Evolutionary conservation across 345 rosid species (phyloP).

Genomic region (Leavenworthia alabamica): DNA sequence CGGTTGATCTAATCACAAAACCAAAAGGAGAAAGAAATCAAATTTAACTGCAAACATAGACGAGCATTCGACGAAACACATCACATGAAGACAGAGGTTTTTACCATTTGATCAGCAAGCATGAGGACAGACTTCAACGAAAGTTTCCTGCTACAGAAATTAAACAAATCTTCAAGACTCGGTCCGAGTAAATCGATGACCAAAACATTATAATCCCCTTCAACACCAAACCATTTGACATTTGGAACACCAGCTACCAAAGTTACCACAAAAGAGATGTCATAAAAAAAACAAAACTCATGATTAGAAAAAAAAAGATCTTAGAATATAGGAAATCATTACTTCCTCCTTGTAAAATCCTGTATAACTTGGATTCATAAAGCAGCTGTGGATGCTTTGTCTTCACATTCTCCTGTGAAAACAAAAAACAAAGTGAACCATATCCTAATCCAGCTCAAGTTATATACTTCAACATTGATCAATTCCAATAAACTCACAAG

Average conservation of each 20-base stretch:
- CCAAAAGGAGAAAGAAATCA: neutral
- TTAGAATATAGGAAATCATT: no score
- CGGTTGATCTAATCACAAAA: conserved; percentile 38
- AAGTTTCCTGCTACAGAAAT: no score
- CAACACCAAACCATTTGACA: conserved; percentile 61
- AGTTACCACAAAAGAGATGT: neutral
- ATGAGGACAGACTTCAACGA: conserved; percentile 60
- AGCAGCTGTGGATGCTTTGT: conserved; percentile 37
- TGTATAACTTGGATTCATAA: conserved; percentile 33
- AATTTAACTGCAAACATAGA: neutral
- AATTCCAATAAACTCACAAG: conserved; percentile 51
- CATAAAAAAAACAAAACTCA: conserved; percentile 3
- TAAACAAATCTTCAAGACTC: conserved; percentile 60
- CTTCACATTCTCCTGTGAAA: conserved; percentile 30
- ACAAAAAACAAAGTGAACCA: neutral
- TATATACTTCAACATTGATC: neutral
- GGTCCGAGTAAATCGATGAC: conserved; percentile 65
- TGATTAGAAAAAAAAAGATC: neutral
- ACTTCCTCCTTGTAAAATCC: conserved; percentile 39
- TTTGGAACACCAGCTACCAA: conserved; percentile 57
- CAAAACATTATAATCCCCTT: conserved; percentile 53
- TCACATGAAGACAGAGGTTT: no score
- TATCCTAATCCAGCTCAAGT: no score
- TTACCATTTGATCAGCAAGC: conserved; percentile 73
- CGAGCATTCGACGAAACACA: no score